Conservation (phyloP, 1,139 yeast genomes). For the Entelexis paramagnoliae region DNA sequence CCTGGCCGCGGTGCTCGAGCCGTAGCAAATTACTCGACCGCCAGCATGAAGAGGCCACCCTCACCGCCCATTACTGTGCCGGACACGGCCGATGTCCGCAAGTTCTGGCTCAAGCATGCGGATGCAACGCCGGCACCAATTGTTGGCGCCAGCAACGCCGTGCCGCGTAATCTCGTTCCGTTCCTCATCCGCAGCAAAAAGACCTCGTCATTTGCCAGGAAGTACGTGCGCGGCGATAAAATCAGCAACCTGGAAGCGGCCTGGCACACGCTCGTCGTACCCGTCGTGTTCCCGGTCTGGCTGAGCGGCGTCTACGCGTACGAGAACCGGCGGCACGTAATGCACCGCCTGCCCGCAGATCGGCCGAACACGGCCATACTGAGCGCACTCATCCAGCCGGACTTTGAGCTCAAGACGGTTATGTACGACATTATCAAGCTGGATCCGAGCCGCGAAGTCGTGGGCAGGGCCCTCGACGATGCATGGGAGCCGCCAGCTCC, state of each 20-base stretch:
- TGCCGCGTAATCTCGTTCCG: constrained; percentile 14
- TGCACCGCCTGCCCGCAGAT: constrained; percentile 8
- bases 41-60: neutral
- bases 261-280: constrained; percentile 18
- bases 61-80: neutral
- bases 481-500: constrained; percentile 9
- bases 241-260: constrained; percentile 22
- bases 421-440: constrained; percentile 15
- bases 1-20: too few relatives aligned
- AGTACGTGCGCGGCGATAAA: constrained; percentile 15
- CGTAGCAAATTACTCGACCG: neutral
- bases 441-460: neutral
- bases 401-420: constrained; percentile 20
- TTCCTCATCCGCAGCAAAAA: constrained; percentile 14
- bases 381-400: constrained; percentile 24
- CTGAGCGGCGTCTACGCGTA: constrained; percentile 17
- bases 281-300: constrained; percentile 18
- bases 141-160: constrained; percentile 3
- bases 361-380: constrained; percentile 16
- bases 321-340: constrained; percentile 12
- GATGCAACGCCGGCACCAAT: constrained; percentile 7
- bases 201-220: constrained; percentile 13
- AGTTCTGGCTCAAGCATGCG: constrained; percentile 14
- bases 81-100: neutral
- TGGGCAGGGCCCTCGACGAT: constrained; percentile 6